Evolutionary conservation across 768 basidiomycete species (phyloP), one percentile per base, ranked within the genome.

Genomic region (Tylopilus plumbeoviolaceoides): DNA sequence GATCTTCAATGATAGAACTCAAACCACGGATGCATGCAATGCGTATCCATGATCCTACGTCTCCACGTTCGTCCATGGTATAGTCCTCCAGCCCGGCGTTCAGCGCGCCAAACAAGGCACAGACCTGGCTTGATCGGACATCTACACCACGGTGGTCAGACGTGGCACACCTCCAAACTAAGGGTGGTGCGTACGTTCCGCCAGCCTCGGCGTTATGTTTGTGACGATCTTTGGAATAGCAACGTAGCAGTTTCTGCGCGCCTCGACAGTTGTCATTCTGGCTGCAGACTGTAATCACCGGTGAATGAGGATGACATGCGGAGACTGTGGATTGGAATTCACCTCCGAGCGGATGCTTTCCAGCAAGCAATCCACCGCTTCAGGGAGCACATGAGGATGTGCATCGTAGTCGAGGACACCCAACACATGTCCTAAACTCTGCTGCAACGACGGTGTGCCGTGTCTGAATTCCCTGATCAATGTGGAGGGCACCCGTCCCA

Each of bases 31-130:
- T 78, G 61, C 86, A 89, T 2, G 84, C 82, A 7, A 89, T 79
- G 56, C 95, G 89, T 47, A 94, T 80, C 93, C 94, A 97, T 2
- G 95, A 98, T 39, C 95, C 95, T 35, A 99, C 88, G 65, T 99
- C 97, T 5, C 95, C 95, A 58, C 95, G 84, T 65, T 97, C 90
- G 65, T 99, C 95, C 44, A 82, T 83, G 6, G 91, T 88, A 65
- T 98, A 99, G 72, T 99, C 95, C 18, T 82, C 76, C 48, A 99
- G 70, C 4, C 91, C 94, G n/a, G 63, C 66, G n/a, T 85, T 67
- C 35, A 91, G 64, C 18, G 80, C 77, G 49, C 78, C 72, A 47
- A 87, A 73, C 50, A 91, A 64, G 5, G 73, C 63, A 50, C 72
- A 68, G 47, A 85, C 72, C 35, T 73, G 57, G 35, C 70, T 70